Evolutionary conservation across 169 alveolate species (phyloP).

Genomic region (Eimeria nieschulzi): DNA sequence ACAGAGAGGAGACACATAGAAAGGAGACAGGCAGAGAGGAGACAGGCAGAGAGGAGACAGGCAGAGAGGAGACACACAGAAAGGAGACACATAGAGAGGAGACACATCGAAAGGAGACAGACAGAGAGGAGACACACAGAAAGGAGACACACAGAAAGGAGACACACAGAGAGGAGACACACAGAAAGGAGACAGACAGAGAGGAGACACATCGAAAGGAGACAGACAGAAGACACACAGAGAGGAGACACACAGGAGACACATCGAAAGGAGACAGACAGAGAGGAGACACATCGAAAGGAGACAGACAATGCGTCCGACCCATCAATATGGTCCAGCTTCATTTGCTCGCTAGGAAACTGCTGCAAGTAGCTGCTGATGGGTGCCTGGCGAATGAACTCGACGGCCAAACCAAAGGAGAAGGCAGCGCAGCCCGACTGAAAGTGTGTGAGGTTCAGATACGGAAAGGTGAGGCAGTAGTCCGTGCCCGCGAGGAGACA

Average conservation of each 20-base stretch:
- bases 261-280: too few species aligned
- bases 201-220: neutral
- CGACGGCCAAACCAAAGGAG: constrained; percentile 27
- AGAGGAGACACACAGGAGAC: too few species aligned
- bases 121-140: neutral
- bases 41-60: neutral
- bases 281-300: too few species aligned
- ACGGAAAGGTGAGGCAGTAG: constrained; percentile 75
- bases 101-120: too few species aligned
- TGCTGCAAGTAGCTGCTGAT: constrained; percentile 62
- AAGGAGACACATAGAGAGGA: too few species aligned
- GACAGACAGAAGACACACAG: too few species aligned
- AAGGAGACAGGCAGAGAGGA: neutral
- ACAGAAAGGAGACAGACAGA: too few species aligned
- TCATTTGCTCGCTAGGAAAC: constrained; percentile 46
- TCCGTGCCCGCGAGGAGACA: constrained; percentile 79
- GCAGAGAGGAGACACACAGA: neutral
- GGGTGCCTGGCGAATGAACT: constrained; percentile 43
- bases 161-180: neutral
- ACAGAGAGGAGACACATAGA: too few species aligned
- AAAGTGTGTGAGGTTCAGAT: constrained; percentile 67
- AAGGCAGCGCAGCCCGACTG: constrained; percentile 8
- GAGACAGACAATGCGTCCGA: neutral
- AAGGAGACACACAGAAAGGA: too few species aligned
- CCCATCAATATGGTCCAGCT: constrained; percentile 62